Base-by-base conservation (phyloP, 2,329 filamentous ascomycete species). In the Aspergillus fischeri region DNA sequence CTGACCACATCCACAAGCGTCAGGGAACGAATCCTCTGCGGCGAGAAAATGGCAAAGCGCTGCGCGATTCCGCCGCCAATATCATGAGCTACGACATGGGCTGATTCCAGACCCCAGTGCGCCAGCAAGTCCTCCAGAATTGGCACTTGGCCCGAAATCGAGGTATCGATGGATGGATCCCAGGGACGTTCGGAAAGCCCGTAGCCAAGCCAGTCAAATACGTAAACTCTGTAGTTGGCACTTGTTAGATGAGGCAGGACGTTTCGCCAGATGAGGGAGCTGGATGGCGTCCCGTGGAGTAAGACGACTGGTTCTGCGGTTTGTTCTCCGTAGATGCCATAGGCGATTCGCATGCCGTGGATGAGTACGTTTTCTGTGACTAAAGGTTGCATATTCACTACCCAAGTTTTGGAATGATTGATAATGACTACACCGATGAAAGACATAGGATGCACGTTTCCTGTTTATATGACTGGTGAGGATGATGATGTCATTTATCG, bases 211-310 rank as follows among this genome's bases (percentile, higher is more conserved):
- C 71, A 65, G 20, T 73, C 71, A 49, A 66, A 73, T 21, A 70
- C 38, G 8, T 70, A 62, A 1, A 65, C 65, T 48, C 67, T 67
- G 38, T 60, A 70, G 9, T 63, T 68, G 1, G 59, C 44, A 2
- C 53, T n/a, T 0, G 63, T 56, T 1, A 73, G 62, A 0, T 52
- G 51, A 0, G 70, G 69, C 10, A 67, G 24, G 3, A 73, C 52
- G n/a, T 67, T 65, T n/a, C 68, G 64, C 70, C 67, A 73, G 3
- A 73, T 73, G 1, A 73, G 65, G 2, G 70, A 73, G 1, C 70
- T 72, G 1, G 70, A 73, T 0, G 71, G 70, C 0, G 70, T 73
- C 48, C 70, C 70, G 42, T 73, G 71, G 17, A 73, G 54, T 35
- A 73, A 61, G 21, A 73, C 63, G 8, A 72, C 55, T 6, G 68